phyloP scores from a whole-genome alignment of 1,284 basidiomycete species.

The Dichomitus squalens region DNA sequence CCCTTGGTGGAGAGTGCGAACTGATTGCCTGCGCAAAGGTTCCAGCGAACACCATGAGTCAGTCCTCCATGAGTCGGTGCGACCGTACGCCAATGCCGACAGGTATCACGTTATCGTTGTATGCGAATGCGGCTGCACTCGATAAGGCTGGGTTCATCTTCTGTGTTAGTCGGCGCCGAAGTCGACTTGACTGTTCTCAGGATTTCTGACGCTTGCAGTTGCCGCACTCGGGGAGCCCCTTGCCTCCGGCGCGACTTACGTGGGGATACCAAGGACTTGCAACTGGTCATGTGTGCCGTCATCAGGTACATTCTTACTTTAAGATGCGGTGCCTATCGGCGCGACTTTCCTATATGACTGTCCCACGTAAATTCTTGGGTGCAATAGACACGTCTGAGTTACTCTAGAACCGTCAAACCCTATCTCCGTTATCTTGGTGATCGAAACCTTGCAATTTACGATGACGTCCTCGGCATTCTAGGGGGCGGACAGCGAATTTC shows the following conservation, averaged over 20 bases:
- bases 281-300: neutral
- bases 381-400: neutral
- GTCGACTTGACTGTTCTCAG: neutral
- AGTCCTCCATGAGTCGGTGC: neutral
- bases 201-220: neutral
- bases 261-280: neutral
- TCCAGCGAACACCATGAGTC: no score
- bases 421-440: neutral
- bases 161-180: neutral
- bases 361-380: neutral
- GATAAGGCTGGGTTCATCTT: neutral
- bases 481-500: neutral
- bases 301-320: neutral
- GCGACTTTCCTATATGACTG: neutral
- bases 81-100: neutral
- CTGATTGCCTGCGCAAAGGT: no score
- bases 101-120: neutral
- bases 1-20: no score
- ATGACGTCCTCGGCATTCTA: neutral
- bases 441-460: conserved; percentile 1
- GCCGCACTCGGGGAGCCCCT: neutral
- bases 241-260: neutral
- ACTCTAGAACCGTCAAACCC: neutral
- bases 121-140: neutral
- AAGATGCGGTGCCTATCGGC: neutral